Conservation (phyloP, 768 basidiomycete genomes). For the Mrakia blollopis region DNA sequence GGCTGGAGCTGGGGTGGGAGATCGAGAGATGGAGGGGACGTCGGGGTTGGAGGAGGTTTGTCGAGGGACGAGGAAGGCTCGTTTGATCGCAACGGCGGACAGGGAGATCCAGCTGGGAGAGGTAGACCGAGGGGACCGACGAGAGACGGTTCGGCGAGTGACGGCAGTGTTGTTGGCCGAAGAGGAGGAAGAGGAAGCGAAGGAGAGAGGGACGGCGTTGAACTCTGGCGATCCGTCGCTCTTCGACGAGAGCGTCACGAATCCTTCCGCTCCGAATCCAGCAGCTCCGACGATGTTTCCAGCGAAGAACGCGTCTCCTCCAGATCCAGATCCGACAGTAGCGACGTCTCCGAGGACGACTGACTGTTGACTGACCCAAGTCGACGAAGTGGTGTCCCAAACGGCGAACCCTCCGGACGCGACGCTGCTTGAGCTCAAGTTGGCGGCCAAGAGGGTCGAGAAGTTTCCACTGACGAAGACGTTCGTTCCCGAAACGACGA, state of each 20-base stretch:
- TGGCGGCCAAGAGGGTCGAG: slow-evolving; percentile 48
- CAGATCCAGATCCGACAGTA: slow-evolving; percentile 3
- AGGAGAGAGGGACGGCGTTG: slow-evolving; percentile 57
- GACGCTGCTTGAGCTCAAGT: slow-evolving; percentile 37
- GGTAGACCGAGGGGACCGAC: neutral
- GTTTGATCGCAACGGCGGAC: slow-evolving; percentile 23
- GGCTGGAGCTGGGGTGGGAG: slow-evolving; percentile 65
- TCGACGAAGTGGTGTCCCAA: slow-evolving; percentile 59
- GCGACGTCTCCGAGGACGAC: slow-evolving; percentile 15
- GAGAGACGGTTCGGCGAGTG: slow-evolving; percentile 43
- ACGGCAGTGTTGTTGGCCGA: slow-evolving; percentile 44
- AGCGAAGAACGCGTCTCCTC: slow-evolving; percentile 49
- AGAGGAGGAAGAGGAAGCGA: slow-evolving; percentile 49
- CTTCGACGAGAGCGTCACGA: slow-evolving; percentile 64
- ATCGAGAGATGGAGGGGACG: slow-evolving; percentile 52
- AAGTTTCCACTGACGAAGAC: slow-evolving; percentile 74
- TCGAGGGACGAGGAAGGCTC: slow-evolving; percentile 37
- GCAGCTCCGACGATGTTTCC: slow-evolving; percentile 60
- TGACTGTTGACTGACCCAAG: slow-evolving; percentile 32
- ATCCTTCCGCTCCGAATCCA: slow-evolving; percentile 59
- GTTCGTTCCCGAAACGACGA: slow-evolving; percentile 46
- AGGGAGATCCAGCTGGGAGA: slow-evolving; percentile 1
- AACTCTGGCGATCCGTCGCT: slow-evolving; percentile 55
- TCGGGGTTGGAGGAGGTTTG: slow-evolving; percentile 37
- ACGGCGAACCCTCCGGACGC: slow-evolving; percentile 61